phyloP scores from a whole-genome alignment of 495 filamentous ascomycete species.

The Aspergillus homomorphus region DNA sequence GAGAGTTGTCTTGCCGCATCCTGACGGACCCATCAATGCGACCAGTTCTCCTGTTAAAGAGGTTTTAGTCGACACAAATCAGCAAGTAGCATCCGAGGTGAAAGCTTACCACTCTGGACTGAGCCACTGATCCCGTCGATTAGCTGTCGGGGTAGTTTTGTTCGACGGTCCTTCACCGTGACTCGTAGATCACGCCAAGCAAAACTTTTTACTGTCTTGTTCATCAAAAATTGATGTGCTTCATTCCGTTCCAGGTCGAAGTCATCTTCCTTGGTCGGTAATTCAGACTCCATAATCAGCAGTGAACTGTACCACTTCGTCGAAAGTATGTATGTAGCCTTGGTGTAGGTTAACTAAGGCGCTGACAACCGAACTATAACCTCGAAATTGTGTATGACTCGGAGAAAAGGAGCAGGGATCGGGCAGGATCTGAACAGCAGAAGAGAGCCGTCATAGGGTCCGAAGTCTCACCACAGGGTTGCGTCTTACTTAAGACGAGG shows the following conservation, averaged over 20 bases:
- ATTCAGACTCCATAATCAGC: conserved; percentile 12
- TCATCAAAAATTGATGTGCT: conserved; percentile 31
- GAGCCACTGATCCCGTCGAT: conserved; percentile 33
- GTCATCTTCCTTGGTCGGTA: neutral
- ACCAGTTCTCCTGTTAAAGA: conserved; percentile 59
- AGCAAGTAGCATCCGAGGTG: neutral
- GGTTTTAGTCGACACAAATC: conserved; percentile 5
- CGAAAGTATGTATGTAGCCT: neutral
- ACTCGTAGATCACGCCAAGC: conserved; percentile 62
- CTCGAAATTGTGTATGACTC: neutral
- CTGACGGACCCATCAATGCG: conserved; percentile 74
- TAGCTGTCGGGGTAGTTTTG: conserved; percentile 51
- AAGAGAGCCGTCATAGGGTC: neutral
- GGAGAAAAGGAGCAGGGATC: neutral
- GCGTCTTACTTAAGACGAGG: neutral
- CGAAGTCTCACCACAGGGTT: neutral
- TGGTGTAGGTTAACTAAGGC: neutral
- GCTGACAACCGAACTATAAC: neutral
- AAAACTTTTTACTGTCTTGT: conserved; percentile 46
- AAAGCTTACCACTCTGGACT: conserved; percentile 29
- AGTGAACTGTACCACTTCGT: neutral
- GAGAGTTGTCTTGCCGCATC: conserved; percentile 75
- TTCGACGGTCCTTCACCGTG: conserved; percentile 64
- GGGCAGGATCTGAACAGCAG: neutral
- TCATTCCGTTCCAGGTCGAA: conserved; percentile 32